These are phyloP conservation scores for Letharia lupina DNA, from an alignment of 495 filamentous ascomycete genomes.

Conservation along the genomic window DNA sequence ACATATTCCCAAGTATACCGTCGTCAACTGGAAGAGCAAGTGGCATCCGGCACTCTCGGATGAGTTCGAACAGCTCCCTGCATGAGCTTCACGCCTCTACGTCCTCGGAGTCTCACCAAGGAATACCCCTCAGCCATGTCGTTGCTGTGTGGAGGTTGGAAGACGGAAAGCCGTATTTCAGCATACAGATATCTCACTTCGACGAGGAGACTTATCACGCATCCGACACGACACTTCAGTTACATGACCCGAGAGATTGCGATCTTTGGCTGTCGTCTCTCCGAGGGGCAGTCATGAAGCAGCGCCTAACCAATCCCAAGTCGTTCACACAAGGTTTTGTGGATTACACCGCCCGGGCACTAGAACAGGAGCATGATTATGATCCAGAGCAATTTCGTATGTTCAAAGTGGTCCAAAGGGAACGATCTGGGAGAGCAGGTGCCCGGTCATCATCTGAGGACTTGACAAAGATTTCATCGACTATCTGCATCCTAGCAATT, in stretches of 20 bases:
- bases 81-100: conserved; percentile 51
- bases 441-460: conserved; percentile 66
- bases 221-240: conserved; percentile 57
- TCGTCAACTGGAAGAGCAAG: conserved; percentile 35
- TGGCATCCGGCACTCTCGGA: conserved; percentile 42
- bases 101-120: conserved; percentile 43
- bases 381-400: conserved; percentile 63
- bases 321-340: conserved; percentile 53
- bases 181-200: conserved; percentile 67
- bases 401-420: conserved; percentile 75
- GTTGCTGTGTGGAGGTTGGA: conserved; percentile 74
- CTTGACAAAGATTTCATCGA: conserved; percentile 61
- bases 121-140: conserved; percentile 62
- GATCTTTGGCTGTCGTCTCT: conserved; percentile 69
- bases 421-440: conserved; percentile 39
- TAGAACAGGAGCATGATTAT: conserved; percentile 64
- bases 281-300: conserved; percentile 49
- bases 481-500: conserved; percentile 76
- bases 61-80: conserved; percentile 44
- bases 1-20: conserved; percentile 50
- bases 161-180: conserved; percentile 67
- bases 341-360: conserved; percentile 53
- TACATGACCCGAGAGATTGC: conserved; percentile 62
- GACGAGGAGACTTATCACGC: conserved; percentile 61
- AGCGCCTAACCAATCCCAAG: conserved; percentile 43